Evolutionary conservation across 495 filamentous ascomycete species (phyloP).

Genomic region (Hyaloscypha hepaticicola): DNA sequence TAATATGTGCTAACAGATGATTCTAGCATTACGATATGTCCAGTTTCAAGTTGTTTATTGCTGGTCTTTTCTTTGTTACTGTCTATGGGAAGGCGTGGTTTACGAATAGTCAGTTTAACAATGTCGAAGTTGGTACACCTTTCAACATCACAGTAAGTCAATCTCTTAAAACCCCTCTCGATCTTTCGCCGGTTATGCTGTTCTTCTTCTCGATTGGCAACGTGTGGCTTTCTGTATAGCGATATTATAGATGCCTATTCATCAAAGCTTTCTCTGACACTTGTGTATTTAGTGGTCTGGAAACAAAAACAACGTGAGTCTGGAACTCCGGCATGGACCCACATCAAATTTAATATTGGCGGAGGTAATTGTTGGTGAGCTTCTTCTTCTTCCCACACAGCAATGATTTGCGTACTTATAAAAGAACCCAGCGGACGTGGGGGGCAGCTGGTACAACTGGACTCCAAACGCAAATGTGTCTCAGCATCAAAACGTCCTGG

Average conservation of each 20-base stretch:
- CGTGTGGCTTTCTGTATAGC: not conserved
- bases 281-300: not conserved
- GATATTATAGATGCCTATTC: not conserved
- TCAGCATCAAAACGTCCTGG: not conserved
- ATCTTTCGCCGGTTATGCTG: not conserved
- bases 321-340: not conserved
- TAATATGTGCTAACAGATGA: not conserved
- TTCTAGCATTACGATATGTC: not conserved
- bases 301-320: not conserved
- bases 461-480: not conserved
- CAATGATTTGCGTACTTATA: not conserved
- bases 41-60: not conserved
- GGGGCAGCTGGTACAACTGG: not conserved
- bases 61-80: not conserved
- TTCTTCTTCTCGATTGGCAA: not conserved
- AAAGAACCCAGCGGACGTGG: not conserved
- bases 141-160: not conserved
- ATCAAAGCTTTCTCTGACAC: not conserved
- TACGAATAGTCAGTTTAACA: not conserved
- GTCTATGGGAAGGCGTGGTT: not conserved
- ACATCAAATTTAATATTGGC: not conserved
- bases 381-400: not conserved
- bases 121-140: not conserved
- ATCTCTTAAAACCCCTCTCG: not conserved
- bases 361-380: not conserved